Percentiles rank a stretch among this genome's conserved stretches.
These are phyloP conservation scores for Litsea cubeba DNA, from an alignment of 164 flowering plant species.

Conservation along the genomic window DNA sequence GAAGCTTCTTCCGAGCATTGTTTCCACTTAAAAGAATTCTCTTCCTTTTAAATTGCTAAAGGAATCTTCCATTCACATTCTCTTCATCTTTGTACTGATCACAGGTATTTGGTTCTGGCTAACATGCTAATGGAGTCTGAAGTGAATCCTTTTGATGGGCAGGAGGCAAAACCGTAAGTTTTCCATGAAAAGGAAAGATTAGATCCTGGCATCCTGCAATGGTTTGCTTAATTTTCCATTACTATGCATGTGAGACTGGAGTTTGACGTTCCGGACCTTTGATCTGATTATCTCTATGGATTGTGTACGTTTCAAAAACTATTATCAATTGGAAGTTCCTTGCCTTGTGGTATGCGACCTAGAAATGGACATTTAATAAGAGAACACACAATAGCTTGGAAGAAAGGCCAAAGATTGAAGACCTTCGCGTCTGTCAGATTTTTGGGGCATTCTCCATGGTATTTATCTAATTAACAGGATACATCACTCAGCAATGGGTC, in stretches of 20 bases:
- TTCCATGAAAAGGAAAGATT: background rate
- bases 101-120: conserved; percentile 84
- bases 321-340: background rate
- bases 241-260: background rate
- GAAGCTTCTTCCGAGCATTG: background rate
- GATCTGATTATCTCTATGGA: background rate
- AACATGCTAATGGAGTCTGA: conserved; percentile 98
- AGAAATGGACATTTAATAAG: background rate
- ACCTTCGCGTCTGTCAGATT: background rate
- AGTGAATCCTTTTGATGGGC: conserved; percentile 98
- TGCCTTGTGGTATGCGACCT: background rate
- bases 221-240: background rate
- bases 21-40: no score
- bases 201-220: background rate
- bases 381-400: background rate
- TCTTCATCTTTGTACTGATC: background rate
- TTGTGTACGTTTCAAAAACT: background rate
- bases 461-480: no score
- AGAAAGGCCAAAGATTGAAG: background rate
- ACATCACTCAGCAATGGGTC: no score
- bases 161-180: conserved; percentile 98
- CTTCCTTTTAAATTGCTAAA: background rate
- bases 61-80: background rate
- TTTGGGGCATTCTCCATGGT: background rate
- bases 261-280: background rate